Evolutionary conservation across 441 rosid genomes (phyloP).

Genomic region (Croton setiger): DNA sequence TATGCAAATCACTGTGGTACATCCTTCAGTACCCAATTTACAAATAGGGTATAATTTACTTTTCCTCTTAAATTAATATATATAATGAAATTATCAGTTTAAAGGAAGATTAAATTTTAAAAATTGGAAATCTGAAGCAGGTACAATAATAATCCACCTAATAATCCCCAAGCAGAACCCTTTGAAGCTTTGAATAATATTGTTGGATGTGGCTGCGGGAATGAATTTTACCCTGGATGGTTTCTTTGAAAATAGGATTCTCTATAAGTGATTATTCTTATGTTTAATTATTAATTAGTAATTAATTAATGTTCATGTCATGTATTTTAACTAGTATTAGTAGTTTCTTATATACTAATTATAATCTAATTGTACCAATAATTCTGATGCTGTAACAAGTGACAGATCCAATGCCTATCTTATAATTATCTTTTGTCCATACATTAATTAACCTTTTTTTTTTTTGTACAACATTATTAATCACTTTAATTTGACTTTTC

Average conservation of each 20-base stretch:
- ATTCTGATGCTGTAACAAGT: too few species aligned
- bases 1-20: background rate
- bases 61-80: too few species aligned
- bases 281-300: background rate
- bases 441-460: too few species aligned
- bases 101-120: background rate
- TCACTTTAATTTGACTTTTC: too few species aligned
- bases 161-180: conserved; percentile 6
- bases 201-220: background rate
- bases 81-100: background rate
- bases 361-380: too few species aligned
- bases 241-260: background rate
- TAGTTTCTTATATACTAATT: too few species aligned
- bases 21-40: conserved; percentile 2
- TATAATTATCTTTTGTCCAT: too few species aligned
- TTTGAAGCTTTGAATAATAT: background rate
- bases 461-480: too few species aligned
- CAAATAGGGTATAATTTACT: conserved; percentile 13
- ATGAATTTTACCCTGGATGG: conserved; percentile 14
- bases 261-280: background rate
- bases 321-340: too few species aligned
- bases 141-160: conserved; percentile 13
- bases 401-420: too few species aligned
- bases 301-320: too few species aligned
- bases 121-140: conserved; percentile 10